phyloP scores from a whole-genome alignment of 1,139 yeast genomes.

The Blastobotrys arbuscula region DNA sequence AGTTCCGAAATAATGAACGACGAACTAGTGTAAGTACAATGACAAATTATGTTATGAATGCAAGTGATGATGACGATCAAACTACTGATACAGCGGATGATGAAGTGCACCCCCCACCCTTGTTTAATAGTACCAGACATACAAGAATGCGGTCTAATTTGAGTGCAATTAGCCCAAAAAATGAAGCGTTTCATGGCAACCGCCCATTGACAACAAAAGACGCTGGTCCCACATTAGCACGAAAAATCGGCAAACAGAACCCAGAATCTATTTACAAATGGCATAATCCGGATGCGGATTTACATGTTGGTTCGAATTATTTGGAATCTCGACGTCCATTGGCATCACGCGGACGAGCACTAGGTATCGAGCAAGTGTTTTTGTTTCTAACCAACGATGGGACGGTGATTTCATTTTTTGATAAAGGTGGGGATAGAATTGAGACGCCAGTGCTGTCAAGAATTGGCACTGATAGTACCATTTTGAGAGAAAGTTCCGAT shows the following conservation, averaged over 20 bases:
- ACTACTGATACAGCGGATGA: neutral
- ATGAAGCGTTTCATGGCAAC: neutral
- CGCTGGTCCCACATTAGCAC: slow-evolving; percentile 3
- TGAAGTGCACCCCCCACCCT: neutral
- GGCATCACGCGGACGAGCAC: slow-evolving; percentile 40
- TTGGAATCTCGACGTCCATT: slow-evolving; percentile 45
- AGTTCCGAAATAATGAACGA: slow-evolving; percentile 6
- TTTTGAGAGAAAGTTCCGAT: slow-evolving; percentile 45
- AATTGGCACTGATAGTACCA: slow-evolving; percentile 40
- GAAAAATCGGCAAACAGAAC: slow-evolving; percentile 10
- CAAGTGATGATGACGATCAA: neutral
- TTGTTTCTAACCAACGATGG: slow-evolving; percentile 41
- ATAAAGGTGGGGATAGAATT: slow-evolving; percentile 46
- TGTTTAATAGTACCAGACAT: neutral
- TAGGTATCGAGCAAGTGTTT: slow-evolving; percentile 52
- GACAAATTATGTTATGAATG: neutral
- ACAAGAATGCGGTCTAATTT: neutral
- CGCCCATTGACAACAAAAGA: neutral
- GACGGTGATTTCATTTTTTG: slow-evolving; percentile 49
- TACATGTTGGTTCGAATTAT: slow-evolving; percentile 21
- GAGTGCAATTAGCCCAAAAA: neutral
- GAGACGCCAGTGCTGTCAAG: slow-evolving; percentile 46
- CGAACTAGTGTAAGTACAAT: slow-evolving; percentile 1
- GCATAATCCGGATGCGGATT: slow-evolving; percentile 30
- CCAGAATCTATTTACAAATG: slow-evolving; percentile 36